These are phyloP conservation scores for Hericium rajendrae DNA, from an alignment of 768 basidiomycete species.

Conservation along the genomic window DNA sequence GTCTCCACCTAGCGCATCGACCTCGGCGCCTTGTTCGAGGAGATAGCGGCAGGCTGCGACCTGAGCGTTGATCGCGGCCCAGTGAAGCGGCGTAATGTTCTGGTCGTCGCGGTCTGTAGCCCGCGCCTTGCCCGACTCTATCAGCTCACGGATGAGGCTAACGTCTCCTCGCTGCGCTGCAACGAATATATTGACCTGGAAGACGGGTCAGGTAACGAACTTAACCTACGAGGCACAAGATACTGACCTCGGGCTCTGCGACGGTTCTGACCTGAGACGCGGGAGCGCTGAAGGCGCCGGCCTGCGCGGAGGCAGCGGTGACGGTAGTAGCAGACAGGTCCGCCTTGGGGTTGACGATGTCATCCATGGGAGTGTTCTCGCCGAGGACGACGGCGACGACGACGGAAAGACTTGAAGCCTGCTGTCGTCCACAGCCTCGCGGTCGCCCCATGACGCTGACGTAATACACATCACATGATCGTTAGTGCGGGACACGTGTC, in stretches of 20 bases:
- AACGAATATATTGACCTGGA: conserved; percentile 61
- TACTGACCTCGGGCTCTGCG: conserved; percentile 2
- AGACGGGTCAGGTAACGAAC: background rate
- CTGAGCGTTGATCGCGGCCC: conserved; percentile 97
- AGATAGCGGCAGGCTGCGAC: conserved; percentile 80
- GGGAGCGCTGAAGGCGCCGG: conserved; percentile 31
- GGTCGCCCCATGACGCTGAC: background rate
- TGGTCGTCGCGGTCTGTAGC: conserved; percentile 79
- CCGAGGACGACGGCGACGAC: background rate
- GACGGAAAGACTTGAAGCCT: background rate
- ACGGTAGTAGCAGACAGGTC: conserved; percentile 40
- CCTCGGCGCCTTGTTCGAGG: conserved; percentile 87
- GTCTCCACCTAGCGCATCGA: conserved; percentile 92
- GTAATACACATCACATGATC: background rate
- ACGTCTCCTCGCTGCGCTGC: conserved; percentile 87
- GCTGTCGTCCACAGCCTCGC: background rate
- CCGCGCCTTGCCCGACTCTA: conserved; percentile 59
- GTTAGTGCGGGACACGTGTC: background rate
- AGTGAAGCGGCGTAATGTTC: conserved; percentile 93
- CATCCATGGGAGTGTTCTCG: conserved; percentile 2
- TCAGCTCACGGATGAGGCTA: conserved; percentile 46
- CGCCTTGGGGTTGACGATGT: conserved; percentile 36
- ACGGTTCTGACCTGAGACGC: background rate
- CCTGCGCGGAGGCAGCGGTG: conserved; percentile 27
- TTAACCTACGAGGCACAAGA: background rate